A percentile compares a stretch with the other conserved stretches of the same genome.
phyloP scores from a whole-genome alignment of 345 rosid species.

The Arabidopsis arenosa region DNA sequence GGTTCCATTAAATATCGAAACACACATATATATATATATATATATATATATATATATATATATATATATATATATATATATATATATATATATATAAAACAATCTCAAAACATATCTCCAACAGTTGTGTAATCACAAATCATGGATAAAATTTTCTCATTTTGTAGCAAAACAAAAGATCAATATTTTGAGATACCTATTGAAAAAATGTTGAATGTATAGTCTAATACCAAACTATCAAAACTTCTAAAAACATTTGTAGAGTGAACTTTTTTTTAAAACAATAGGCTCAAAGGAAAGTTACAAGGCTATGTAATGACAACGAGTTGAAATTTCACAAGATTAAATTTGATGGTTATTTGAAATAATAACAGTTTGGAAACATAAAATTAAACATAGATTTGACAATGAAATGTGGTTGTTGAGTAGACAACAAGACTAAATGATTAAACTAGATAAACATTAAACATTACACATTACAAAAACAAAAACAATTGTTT shows the following conservation, averaged over 20 bases:
- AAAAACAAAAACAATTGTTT: not conserved
- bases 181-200: not conserved
- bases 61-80: no score
- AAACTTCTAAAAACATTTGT: not conserved
- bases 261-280: not conserved
- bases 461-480: not conserved
- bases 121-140: no score
- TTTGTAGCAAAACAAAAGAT: not conserved
- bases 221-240: not conserved
- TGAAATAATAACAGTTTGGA: not conserved
- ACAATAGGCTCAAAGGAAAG: not conserved
- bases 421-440: not conserved
- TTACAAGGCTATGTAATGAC: not conserved
- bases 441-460: not conserved
- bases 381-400: not conserved
- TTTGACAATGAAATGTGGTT: slow-evolving; percentile 10
- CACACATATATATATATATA: no score
- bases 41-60: no score
- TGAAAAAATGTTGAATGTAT: not conserved
- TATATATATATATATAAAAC: no score
- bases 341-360: not conserved
- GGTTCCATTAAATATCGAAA: no score
- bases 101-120: no score
- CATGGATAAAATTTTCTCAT: not conserved
- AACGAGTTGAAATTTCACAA: not conserved